Evolutionary conservation across 2,329 filamentous ascomycete species (phyloP), one percentile per base, ranked within the genome.

Genomic region (Emericellopsis atlantica): DNA sequence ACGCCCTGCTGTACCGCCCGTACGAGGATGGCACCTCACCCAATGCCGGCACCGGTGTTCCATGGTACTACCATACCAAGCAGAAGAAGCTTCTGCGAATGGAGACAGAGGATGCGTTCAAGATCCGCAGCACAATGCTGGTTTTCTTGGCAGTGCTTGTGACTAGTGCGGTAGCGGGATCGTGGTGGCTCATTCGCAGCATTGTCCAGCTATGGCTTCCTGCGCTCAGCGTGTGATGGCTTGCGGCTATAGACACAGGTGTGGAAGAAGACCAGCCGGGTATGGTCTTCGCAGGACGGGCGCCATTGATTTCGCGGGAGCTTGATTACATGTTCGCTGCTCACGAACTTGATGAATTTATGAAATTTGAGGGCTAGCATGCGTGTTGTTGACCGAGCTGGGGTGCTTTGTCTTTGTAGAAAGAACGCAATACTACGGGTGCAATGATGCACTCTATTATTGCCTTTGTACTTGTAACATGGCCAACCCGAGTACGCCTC

Each of bases 81-180:
- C 72, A 77, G 57, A 64, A 70, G 44, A 76, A 78, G 53, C 61
- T 84, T 40, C 68, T 79, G 51, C 70, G 62, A 53, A 62, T 79
- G 64, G 75, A 84, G 54, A 66, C 78, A 14, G 66, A 65, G 4
- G 77, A 83, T 51, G 79, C 79, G 4, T 76, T 84, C 46, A 69
- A 72, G 53, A 63, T 81, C 54, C 67, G 75, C 21, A 59, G 63
- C 10, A 61, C 60, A 16, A 67, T 83, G n/a, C 58, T 81, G 21
- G 52, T 69, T 4, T 61, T 57, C 2, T 52, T 83, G 50, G 61
- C 60, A 8, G 51, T 66, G 15, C 26, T 46, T n/a, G 39, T 43
- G 14, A 44, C 40, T 11, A 42, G 47, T 7, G 45, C 34, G 4
- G 39, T 42, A 21, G 22, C n/a, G 9, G 23, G 24, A 7, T 26